Evolutionary conservation across 805 yeast genomes (phyloP), one percentile per base, ranked within the genome.

Genomic region (Torulaspora delbrueckii): DNA sequence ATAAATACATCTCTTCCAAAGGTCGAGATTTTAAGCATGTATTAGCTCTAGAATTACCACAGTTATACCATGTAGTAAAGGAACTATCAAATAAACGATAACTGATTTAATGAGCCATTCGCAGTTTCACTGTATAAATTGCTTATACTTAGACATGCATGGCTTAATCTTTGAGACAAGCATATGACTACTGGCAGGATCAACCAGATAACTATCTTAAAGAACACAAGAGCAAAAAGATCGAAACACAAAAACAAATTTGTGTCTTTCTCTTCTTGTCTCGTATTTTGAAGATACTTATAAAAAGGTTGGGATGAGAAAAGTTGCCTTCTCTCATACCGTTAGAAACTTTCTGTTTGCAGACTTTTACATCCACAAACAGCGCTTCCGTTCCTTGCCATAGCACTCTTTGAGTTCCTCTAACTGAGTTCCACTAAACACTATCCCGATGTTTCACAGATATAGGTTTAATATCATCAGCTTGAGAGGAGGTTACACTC

Each of bases 101-200:
- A 69, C 73, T 68, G 74, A 69, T 70, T 68, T 69, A 69, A 69
- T 70, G 73, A 70, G 73, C 74, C 73, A 69, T 68, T 70, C 73
- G 73, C 73, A 69, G 72, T 70, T 69, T 69, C 74, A 71, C 73
- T 70, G 70, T 67, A 65, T 68, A 67, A 63, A 54, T 64, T 67
- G 73, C 72, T 70, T 69, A 68, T 69, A 69, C 74, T 70, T 70
- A 69, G 73, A 69, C 74, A 69, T 45, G 62, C 72, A 70, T 70
- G 72, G 74, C 74, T 69, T 69, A 68, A 71, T 71, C 74, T 71
- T 71, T 71, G 74, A 69, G 74, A 70, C 74, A 71, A 70, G 74
- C 74, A 71, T 71, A 71, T 68, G 73, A 70, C 73, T 71, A 70
- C 74, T 70, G 73, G 73, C 73, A 70, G 73, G 73, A 71, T 70